These are phyloP conservation scores for Coniochaeta prunicola DNA, from an alignment of 2,329 filamentous ascomycete species.

Conservation along the genomic window DNA sequence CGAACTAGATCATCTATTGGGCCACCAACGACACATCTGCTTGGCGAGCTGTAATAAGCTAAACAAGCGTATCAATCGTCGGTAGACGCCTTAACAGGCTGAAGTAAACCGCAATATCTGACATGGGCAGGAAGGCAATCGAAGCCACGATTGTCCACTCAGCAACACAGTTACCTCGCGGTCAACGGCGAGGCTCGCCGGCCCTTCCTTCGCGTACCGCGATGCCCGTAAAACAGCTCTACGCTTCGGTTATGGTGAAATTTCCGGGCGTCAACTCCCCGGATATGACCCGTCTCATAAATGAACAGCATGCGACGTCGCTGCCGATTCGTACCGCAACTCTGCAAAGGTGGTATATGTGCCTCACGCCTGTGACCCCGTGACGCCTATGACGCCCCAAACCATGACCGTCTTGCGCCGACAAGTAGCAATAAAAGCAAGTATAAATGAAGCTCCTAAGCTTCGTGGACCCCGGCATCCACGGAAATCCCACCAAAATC, in stretches of 20 bases:
- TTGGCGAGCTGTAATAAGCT: too few species aligned
- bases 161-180: too few species aligned
- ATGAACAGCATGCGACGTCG: not conserved
- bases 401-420: not conserved
- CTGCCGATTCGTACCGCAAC: not conserved
- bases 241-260: too few species aligned
- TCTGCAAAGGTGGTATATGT: not conserved
- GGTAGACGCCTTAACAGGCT: too few species aligned
- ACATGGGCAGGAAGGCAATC: too few species aligned
- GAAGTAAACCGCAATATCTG: too few species aligned
- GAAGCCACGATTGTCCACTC: not conserved
- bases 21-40: too few species aligned
- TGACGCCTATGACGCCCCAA: not conserved
- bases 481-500: not conserved
- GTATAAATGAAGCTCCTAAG: not conserved
- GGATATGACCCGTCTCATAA: not conserved
- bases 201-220: too few species aligned
- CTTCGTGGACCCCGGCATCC: not conserved
- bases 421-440: not conserved
- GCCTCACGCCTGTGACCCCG: not conserved
- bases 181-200: too few species aligned
- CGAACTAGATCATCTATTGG: too few species aligned
- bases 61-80: too few species aligned
- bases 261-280: not conserved
- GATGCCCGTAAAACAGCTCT: too few species aligned